Evolutionary conservation across 2,329 filamentous ascomycete genomes (phyloP).

Genomic region (Trichocomaceae sp.): DNA sequence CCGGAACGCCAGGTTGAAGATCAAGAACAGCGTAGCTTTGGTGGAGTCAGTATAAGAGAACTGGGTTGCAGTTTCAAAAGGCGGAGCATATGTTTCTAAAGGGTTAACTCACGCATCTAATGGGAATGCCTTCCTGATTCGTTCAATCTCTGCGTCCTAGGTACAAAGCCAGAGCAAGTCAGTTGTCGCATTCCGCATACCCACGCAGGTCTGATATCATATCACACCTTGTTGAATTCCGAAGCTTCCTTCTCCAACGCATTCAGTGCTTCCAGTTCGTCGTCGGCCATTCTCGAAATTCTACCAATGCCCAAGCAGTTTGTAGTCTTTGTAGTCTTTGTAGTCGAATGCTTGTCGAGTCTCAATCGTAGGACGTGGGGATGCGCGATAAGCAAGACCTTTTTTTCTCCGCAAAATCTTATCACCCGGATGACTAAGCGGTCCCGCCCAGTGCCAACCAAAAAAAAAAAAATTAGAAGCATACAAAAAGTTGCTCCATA

Average conservation of each 20-base stretch:
- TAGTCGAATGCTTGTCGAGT: neutral
- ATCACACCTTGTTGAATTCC: conserved; percentile 74
- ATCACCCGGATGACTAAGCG: conserved; percentile 33
- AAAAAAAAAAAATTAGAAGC: conserved; percentile 14
- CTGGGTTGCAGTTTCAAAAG: neutral
- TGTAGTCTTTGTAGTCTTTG: too few species aligned
- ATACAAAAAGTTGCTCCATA: neutral
- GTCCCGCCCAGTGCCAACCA: conserved; percentile 10
- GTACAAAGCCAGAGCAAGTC: conserved; percentile 17
- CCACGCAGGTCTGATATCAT: neutral
- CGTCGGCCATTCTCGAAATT: conserved; percentile 44
- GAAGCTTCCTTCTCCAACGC: conserved; percentile 77
- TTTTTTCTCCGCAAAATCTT: conserved; percentile 19
- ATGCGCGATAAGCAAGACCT: conserved; percentile 1
- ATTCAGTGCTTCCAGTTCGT: conserved; percentile 70
- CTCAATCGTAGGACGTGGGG: neutral
- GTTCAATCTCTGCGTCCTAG: conserved; percentile 95
- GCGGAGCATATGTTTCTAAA: too few species aligned
- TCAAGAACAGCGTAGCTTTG: conserved; percentile 83
- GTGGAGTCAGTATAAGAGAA: neutral
- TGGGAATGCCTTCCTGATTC: conserved; percentile 85
- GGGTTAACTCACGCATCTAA: conserved; percentile 57
- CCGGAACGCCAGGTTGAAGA: conserved; percentile 88
- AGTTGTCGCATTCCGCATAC: neutral
- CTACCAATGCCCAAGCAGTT: too few species aligned